A percentile compares a stretch with the other conserved stretches of the same genome.
These are phyloP conservation scores for Triticum dicoccoides DNA, from an alignment of 176 grass and related monocot genomes.

Conservation along the genomic window DNA sequence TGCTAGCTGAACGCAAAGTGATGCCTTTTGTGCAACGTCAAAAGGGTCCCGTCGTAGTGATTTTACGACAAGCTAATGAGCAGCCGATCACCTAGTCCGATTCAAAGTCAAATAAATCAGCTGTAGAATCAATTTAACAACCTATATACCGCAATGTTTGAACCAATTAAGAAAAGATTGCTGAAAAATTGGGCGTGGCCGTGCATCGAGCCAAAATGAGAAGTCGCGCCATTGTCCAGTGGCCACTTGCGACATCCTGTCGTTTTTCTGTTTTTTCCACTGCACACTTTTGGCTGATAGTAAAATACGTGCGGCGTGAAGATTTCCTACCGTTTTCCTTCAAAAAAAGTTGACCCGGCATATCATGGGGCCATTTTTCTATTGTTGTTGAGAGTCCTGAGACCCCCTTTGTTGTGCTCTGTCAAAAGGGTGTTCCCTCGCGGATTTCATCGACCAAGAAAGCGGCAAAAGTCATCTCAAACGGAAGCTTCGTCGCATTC, in stretches of 20 bases:
- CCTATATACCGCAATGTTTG: background rate
- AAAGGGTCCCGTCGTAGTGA: no score
- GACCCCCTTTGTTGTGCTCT: background rate
- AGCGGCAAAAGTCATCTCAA: background rate
- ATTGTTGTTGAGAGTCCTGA: background rate
- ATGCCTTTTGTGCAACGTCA: no score
- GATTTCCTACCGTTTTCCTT: background rate
- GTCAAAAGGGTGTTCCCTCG: background rate
- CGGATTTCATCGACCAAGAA: background rate
- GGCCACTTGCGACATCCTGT: background rate
- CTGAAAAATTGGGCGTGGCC: background rate
- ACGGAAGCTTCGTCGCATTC: background rate
- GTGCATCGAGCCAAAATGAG: background rate
- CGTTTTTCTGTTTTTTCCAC: background rate
- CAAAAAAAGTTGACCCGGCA: background rate
- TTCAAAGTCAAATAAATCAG: background rate
- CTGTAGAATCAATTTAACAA: background rate
- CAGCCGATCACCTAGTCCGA: background rate
- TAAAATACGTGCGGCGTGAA: background rate
- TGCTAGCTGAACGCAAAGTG: no score
- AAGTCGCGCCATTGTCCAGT: background rate
- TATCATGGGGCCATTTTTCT: background rate
- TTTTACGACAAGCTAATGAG: background rate
- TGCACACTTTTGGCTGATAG: background rate
- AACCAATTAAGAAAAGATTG: background rate